These are phyloP conservation scores for Phytophthora meadii DNA, from an alignment of 352 stramenopile genomes.

Conservation along the genomic window DNA sequence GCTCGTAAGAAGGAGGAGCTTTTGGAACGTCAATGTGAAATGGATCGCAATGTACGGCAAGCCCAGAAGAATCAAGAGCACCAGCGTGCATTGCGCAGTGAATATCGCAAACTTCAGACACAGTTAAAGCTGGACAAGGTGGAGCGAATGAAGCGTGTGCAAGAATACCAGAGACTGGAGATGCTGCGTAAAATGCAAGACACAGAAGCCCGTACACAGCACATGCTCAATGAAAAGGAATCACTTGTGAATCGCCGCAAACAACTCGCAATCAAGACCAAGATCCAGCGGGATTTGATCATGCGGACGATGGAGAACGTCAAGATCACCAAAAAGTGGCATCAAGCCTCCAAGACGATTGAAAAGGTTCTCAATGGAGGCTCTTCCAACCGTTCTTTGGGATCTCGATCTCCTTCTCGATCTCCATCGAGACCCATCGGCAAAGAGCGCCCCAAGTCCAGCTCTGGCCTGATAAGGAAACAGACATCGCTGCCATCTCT, in stretches of 20 bases:
- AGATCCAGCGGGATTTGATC: slow-evolving; percentile 91
- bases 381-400: slow-evolving; percentile 26
- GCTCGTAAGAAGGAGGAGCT: slow-evolving; percentile 76
- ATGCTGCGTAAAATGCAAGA: slow-evolving; percentile 89
- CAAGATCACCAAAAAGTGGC: slow-evolving; percentile 91
- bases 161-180: slow-evolving; percentile 93
- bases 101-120: slow-evolving; percentile 84
- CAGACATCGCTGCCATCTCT: slow-evolving; percentile 55
- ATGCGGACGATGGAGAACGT: slow-evolving; percentile 90
- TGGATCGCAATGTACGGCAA: slow-evolving; percentile 73
- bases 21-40: slow-evolving; percentile 67
- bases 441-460: slow-evolving; percentile 64
- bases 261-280: slow-evolving; percentile 78
- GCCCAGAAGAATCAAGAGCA: slow-evolving; percentile 75
- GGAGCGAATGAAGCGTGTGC: slow-evolving; percentile 90
- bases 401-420: slow-evolving; percentile 48
- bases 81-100: slow-evolving; percentile 81
- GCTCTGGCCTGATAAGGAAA: slow-evolving; percentile 44
- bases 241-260: slow-evolving; percentile 82
- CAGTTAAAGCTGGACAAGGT: slow-evolving; percentile 85
- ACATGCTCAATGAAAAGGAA: slow-evolving; percentile 86
- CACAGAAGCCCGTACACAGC: slow-evolving; percentile 79
- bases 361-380: slow-evolving; percentile 70
- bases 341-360: slow-evolving; percentile 79
- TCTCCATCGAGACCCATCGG: slow-evolving; percentile 43